Conservation (phyloP, 495 filamentous ascomycete species). For the Podospora didyma region DNA sequence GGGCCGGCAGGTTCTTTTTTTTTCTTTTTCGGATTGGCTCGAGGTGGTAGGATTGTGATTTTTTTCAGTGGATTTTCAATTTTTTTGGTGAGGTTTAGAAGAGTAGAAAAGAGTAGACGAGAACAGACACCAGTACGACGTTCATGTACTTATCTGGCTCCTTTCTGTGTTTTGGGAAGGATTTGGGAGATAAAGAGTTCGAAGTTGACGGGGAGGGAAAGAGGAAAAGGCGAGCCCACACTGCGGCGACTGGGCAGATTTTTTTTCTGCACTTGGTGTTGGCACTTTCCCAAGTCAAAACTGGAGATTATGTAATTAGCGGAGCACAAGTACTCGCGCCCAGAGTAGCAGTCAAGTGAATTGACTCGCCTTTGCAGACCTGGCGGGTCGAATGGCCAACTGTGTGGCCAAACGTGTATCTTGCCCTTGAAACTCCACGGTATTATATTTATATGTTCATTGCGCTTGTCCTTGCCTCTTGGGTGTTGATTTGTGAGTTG, state of each 20-base stretch:
- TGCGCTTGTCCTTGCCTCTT: no score
- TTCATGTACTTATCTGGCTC: constrained; percentile 31
- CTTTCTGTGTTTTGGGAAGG: constrained; percentile 27
- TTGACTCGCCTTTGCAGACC: no score
- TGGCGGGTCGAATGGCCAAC: no score
- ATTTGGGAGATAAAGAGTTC: constrained; percentile 29
- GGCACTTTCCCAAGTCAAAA: constrained; percentile 7
- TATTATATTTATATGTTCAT: no score
- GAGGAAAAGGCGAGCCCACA: constrained; percentile 21
- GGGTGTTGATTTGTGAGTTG: no score
- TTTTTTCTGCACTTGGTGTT: constrained; percentile 15
- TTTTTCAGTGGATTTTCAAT: constrained; percentile 44
- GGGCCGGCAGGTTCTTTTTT: constrained; percentile 17
- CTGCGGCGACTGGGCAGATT: constrained; percentile 30
- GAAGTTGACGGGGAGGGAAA: constrained; percentile 23
- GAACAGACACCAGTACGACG: constrained; percentile 21
- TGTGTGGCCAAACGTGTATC: no score
- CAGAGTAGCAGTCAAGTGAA: background rate
- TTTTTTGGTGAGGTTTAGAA: constrained; percentile 45
- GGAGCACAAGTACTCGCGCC: constrained; percentile 7
- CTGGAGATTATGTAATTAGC: constrained; percentile 14
- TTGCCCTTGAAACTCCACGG: no score
- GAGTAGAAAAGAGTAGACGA: constrained; percentile 30
- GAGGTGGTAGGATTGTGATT: constrained; percentile 27
- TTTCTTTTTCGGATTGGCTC: constrained; percentile 18